Conservation (phyloP, 768 basidiomycete genomes). For the Pisolithus tinctorius region DNA sequence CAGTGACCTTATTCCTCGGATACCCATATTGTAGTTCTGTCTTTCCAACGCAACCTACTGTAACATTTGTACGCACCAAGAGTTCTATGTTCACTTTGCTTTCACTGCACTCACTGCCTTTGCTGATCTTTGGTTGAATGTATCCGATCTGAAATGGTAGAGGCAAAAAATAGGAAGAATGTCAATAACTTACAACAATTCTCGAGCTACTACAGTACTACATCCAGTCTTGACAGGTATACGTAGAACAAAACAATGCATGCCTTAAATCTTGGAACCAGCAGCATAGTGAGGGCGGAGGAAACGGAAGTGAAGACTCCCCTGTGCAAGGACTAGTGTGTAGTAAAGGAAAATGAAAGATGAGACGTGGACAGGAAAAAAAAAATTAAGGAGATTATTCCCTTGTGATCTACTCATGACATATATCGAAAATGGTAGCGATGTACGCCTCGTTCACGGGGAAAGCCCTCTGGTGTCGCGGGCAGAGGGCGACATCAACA, state of each 20-base stretch:
- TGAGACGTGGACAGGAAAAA: slow-evolving; percentile 6
- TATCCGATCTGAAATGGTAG: background rate
- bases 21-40: background rate
- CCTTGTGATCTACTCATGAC: slow-evolving; percentile 5
- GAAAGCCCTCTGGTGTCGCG: background rate
- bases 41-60: background rate
- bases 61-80: too few relatives aligned
- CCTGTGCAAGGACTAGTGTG: background rate
- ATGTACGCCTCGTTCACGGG: background rate
- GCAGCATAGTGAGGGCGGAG: background rate
- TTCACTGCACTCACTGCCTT: background rate
- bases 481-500: background rate
- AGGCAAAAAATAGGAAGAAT: background rate
- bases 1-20: background rate
- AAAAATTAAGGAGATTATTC: slow-evolving; percentile 24
- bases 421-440: background rate
- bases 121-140: background rate
- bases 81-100: background rate
- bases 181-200: slow-evolving; percentile 13
- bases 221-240: slow-evolving; percentile 18
- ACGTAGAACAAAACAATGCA: slow-evolving; percentile 1
- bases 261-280: too few relatives aligned
- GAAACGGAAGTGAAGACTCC: background rate
- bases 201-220: slow-evolving; percentile 17
- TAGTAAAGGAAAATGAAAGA: background rate